Evolutionary conservation across 2,329 filamentous ascomycete genomes (phyloP), one percentile per base, ranked within the genome.

Genomic region (Alternaria consortialis): DNA sequence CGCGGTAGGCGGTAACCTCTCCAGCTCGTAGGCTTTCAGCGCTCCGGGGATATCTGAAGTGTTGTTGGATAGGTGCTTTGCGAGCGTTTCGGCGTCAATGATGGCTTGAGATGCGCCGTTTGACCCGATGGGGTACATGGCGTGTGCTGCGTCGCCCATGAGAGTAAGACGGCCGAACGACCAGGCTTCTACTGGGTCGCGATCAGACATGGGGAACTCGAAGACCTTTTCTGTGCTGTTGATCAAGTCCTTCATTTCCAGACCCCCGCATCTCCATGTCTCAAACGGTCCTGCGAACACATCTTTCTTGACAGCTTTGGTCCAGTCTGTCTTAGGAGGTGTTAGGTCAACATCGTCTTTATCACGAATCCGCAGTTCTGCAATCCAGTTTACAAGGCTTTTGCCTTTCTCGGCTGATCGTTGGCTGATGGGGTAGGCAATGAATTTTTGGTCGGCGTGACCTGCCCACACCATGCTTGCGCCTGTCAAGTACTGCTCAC

Each of bases 141-240:
- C 61, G 60, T 80, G 76, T 31, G 80, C 80, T 4, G 79, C 77
- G 64, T 83, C 80, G 13, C 80, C 80, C 2, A 82, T 60, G n/a
- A 82, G 64, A 8, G 80, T 74, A 15, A 75, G 47, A 13, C 71
- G 64, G 1, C 71, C 70, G 59, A 73, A 74, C 1, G 64, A 78
- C 81, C 81, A 82, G 15, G 74, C 70, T 13, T 77, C 74, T 1
- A 82, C 75, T 0, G 81, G 77, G 52, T 78, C 74, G n/a, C 80
- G 75, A 60, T 83, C 81, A 56, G 80, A 81, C 81, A 83, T 83
- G 27, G 82, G 81, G 54, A 82, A 83, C 63, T 83, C 81, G 51
- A 77, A 82, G 1, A 82, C 79, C 42, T 76, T 80, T 5, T 80
- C 77, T 4, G 81, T 83, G 40, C 69, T 72, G 29, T 77, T 73